Base-by-base conservation (phyloP, 192 early-diverging fungal species). In the Radiomyces spectabilis region DNA sequence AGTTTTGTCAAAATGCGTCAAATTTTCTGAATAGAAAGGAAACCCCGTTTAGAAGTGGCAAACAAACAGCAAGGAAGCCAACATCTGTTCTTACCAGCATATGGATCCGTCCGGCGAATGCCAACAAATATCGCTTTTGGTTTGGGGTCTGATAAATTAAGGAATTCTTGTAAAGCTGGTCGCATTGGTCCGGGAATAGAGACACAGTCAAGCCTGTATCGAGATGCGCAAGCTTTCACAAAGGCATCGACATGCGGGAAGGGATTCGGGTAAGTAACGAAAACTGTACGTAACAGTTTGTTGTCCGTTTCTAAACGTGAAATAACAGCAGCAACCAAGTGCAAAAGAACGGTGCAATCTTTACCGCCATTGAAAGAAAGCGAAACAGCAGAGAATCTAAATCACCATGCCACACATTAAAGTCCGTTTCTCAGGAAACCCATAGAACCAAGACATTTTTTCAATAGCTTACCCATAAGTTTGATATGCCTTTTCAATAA, bases 311-410 rank as follows among this genome's bases (percentile, higher is more conserved):
- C 43, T 18, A 55, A 8, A 33, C 43, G 57, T 29, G 48, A 51
- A 26, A 86, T 65, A 1, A 85, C 91, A 15, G 86, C 85, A 4
- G 77, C 69, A 22, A 86, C 77, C 25, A 95, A 60, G 59, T 92
- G 86, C 37, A 98, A 73, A 37, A 98, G 68, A 9, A 93, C 89
- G 1, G 94, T 95, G 69, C 95, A 96, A 64, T 98, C 95, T 66
- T 98, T 98, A 15, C 95, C 95, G 7, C 95, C 95, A 61, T 98
- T 98, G 57, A 96, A 98, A 44, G 85, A 86, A 35, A 98, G 69
- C 4, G 86, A 81, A 9, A 95, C 43, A 5, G 73, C 70, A 0
- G 78, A 65, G 16, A 72, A 60, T 34, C 89, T 92, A 74, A 5
- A 50, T 45, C 41, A 5, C 5, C 31, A 18, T 40, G 5, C 15